phyloP scores from a whole-genome alignment of 345 rosid genomes.

The Durio zibethinus region DNA sequence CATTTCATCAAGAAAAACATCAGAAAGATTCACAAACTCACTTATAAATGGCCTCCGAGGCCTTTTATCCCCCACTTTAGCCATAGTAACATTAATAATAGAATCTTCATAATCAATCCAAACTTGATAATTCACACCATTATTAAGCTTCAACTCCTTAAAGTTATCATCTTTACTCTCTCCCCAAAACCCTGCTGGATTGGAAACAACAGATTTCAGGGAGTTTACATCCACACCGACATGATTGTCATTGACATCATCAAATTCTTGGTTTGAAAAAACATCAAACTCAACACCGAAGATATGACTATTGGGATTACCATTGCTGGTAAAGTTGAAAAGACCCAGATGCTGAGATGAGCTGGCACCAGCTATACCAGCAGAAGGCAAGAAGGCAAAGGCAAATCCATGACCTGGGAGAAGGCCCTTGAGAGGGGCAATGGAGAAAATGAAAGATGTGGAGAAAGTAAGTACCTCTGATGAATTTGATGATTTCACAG shows the following conservation, averaged over 20 bases:
- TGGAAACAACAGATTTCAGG: conserved; percentile 25
- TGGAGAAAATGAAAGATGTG: conserved; percentile 55
- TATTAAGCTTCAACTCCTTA: conserved; percentile 28
- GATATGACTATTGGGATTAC: conserved; percentile 28
- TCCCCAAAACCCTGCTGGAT: conserved; percentile 38
- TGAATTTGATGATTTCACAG: conserved; percentile 28
- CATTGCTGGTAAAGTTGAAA: conserved; percentile 43
- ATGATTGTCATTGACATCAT: conserved; percentile 44
- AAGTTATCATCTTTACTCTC: conserved; percentile 21
- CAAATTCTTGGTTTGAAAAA: conserved; percentile 42
- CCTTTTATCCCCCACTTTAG: conserved; percentile 30
- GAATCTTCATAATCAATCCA: conserved; percentile 29
- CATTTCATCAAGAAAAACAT: conserved; percentile 19
- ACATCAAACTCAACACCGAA: conserved; percentile 51
- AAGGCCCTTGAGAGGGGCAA: conserved; percentile 33
- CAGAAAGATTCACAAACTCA: conserved; percentile 17
- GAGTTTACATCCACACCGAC: conserved; percentile 46
- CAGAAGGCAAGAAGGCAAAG: conserved; percentile 38
- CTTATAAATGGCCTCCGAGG: conserved; percentile 32
- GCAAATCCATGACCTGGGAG: conserved; percentile 57
- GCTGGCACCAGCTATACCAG: conserved; percentile 38
- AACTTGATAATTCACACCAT: conserved; percentile 30
- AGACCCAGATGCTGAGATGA: conserved; percentile 47
- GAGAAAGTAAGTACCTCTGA: conserved; percentile 39
- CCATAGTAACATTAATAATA: conserved; percentile 36